phyloP scores from a whole-genome alignment of 225 moss, liverwort and hornwort genomes.

The Marchantia polymorpha region DNA sequence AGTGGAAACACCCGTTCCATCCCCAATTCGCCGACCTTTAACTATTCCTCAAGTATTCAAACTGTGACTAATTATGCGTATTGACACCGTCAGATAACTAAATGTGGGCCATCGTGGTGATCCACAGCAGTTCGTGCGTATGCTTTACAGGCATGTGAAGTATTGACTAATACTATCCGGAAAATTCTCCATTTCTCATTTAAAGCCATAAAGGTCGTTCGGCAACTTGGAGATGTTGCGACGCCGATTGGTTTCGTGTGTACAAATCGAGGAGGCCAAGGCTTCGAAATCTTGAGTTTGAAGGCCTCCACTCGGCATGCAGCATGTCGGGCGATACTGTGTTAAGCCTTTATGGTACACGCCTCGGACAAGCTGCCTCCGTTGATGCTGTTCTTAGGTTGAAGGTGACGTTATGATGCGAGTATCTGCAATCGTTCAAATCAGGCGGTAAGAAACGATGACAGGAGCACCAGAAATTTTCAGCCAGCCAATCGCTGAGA shows the following conservation, averaged over 20 bases:
- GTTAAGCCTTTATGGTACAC: constrained; percentile 2
- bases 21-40: constrained; percentile 4
- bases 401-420: neutral
- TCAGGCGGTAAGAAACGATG: neutral
- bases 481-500: too few relatives aligned
- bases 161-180: constrained; percentile 19
- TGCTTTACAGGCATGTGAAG: neutral
- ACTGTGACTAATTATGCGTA: neutral
- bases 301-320: neutral
- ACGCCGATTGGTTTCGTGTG: neutral
- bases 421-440: neutral
- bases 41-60: neutral
- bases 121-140: neutral
- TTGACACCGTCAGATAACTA: neutral
- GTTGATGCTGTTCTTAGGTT: neutral
- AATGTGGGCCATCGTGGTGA: constrained; percentile 1
- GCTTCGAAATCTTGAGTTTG: neutral
- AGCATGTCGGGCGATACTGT: neutral
- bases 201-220: neutral
- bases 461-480: too few relatives aligned
- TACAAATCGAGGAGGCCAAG: constrained; percentile 11
- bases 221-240: constrained; percentile 39
- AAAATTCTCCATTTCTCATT: constrained; percentile 42
- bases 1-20: constrained; percentile 6
- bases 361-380: neutral